phyloP scores from a whole-genome alignment of 768 basidiomycete genomes.

The Lentinula edodes region DNA sequence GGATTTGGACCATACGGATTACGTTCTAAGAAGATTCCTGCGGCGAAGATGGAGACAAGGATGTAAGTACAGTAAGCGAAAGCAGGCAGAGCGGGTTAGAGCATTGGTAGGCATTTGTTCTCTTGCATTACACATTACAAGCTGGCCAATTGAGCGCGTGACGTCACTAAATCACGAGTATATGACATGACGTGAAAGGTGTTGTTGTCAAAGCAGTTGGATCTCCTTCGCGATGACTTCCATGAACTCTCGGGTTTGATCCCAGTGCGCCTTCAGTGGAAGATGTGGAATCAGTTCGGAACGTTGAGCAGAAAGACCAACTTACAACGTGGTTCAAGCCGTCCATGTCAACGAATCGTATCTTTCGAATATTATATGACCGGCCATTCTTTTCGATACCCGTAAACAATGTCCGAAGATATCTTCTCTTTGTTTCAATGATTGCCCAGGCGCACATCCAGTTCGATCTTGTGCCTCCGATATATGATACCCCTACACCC shows the following conservation, averaged over 20 bases:
- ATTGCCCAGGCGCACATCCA: conserved; percentile 8
- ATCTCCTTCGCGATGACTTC: neutral
- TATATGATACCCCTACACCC: neutral
- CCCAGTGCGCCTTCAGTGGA: neutral
- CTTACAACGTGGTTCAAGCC: neutral
- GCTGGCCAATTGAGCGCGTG: no score
- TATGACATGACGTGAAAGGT: neutral
- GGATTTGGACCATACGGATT: no score
- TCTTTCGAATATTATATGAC: neutral
- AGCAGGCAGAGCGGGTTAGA: no score
- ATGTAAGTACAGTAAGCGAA: no score
- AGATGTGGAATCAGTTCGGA: neutral
- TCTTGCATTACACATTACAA: no score
- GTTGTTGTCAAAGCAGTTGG: neutral
- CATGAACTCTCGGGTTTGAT: neutral
- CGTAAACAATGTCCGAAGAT: neutral
- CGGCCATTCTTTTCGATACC: neutral
- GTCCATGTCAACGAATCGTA: neutral
- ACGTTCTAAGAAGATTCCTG: no score
- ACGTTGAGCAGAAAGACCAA: neutral
- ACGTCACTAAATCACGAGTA: no score
- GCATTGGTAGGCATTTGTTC: no score
- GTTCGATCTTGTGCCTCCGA: neutral
- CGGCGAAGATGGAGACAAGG: no score
- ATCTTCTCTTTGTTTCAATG: conserved; percentile 11